These are phyloP conservation scores for Epicoccum nigrum DNA, from an alignment of 2,329 filamentous ascomycete genomes.

Conservation along the genomic window DNA sequence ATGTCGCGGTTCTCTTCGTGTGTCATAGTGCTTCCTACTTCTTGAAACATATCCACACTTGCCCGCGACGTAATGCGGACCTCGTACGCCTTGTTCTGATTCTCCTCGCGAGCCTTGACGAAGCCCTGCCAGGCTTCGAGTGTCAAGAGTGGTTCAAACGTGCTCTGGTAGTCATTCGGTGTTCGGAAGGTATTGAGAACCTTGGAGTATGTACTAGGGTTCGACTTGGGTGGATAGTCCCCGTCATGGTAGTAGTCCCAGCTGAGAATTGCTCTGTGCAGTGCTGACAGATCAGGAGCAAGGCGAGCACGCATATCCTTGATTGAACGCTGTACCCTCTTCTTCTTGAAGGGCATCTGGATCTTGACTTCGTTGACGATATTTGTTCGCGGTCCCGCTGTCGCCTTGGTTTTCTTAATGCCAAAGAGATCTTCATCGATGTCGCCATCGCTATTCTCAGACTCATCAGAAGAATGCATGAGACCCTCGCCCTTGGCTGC, in stretches of 20 bases:
- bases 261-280: conserved; percentile 84
- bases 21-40: conserved; percentile 85
- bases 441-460: conserved; percentile 63
- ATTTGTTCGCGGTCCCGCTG: conserved; percentile 47
- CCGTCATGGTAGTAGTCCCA: conserved; percentile 96
- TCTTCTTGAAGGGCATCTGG: conserved; percentile 80
- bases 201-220: conserved; percentile 71
- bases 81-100: conserved; percentile 78
- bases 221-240: conserved; percentile 78
- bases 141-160: conserved; percentile 87
- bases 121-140: conserved; percentile 97
- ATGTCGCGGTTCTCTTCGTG: conserved; percentile 72
- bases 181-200: conserved; percentile 81
- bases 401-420: conserved; percentile 56
- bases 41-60: conserved; percentile 90
- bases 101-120: conserved; percentile 86
- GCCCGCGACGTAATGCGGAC: conserved; percentile 87
- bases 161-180: conserved; percentile 80
- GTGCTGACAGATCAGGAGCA: conserved; percentile 81
- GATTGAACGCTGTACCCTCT: conserved; percentile 76
- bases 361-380: conserved; percentile 46
- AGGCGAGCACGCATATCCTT: conserved; percentile 95
- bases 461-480: conserved; percentile 80
- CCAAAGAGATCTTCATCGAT: conserved; percentile 73
- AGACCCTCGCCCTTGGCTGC: conserved; percentile 77